phyloP scores from a whole-genome alignment of 306 rosid species.

The Phaseolus lunatus region DNA sequence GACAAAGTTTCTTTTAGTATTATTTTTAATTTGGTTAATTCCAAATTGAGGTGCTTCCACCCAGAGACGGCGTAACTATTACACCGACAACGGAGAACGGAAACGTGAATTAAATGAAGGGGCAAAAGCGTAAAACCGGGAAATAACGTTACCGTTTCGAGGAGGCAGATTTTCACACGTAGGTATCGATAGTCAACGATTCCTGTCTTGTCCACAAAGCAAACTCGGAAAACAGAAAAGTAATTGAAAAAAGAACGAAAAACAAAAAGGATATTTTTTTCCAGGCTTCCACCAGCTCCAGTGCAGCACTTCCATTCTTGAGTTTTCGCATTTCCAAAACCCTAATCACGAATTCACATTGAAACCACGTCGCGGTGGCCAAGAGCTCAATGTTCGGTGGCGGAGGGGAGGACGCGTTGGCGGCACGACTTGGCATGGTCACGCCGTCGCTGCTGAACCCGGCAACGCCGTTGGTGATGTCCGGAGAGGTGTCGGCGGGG shows the following conservation, averaged over 20 bases:
- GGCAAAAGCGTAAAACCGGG: not conserved
- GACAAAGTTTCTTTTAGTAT: too few species aligned
- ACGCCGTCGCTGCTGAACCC: constrained; percentile 48
- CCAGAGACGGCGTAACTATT: not conserved
- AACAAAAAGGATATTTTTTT: not conserved
- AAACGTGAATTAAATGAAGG: not conserved
- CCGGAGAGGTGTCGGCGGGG: constrained; percentile 49
- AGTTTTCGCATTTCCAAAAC: constrained; percentile 18
- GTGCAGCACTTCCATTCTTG: not conserved
- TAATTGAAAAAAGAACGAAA: not conserved
- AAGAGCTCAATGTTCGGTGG: constrained; percentile 51
- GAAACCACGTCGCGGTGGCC: constrained; percentile 28
- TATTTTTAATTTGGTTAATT: not conserved
- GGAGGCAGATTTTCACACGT: not conserved
- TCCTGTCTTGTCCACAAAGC: constrained; percentile 56
- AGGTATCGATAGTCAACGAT: constrained; percentile 47
- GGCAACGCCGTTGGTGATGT: constrained; percentile 46
- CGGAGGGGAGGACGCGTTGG: constrained; percentile 45
- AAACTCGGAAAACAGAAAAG: constrained; percentile 35
- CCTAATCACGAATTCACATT: constrained; percentile 42
- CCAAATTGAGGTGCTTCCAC: not conserved
- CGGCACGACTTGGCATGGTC: constrained; percentile 53
- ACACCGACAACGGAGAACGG: not conserved
- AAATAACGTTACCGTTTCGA: constrained; percentile 14
- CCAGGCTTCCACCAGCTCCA: constrained; percentile 22